These are phyloP conservation scores for Calonectria hawksworthii DNA, from an alignment of 2,329 filamentous ascomycete species.

Conservation along the genomic window DNA sequence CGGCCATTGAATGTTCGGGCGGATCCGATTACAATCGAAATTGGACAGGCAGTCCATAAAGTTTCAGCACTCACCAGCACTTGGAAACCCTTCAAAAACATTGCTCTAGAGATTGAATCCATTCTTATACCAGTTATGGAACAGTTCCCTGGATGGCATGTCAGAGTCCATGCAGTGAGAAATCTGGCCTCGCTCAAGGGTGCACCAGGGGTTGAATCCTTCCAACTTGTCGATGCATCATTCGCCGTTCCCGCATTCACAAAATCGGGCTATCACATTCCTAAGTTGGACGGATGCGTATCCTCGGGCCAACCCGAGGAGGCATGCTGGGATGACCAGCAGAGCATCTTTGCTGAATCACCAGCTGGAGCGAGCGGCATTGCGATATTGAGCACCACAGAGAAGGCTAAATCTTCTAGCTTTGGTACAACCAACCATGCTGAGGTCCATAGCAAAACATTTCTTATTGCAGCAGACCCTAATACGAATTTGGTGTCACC, in stretches of 20 bases:
- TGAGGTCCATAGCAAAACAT: background rate
- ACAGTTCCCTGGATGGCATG: constrained; percentile 44
- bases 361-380: constrained; percentile 16
- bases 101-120: constrained; percentile 33
- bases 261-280: constrained; percentile 12
- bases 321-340: background rate
- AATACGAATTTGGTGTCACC: constrained; percentile 10
- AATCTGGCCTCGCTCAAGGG: background rate
- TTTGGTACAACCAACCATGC: rapidly evolving
- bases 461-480: constrained; percentile 20
- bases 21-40: background rate
- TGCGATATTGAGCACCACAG: background rate
- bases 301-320: too few relatives aligned
- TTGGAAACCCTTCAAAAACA: constrained; percentile 43
- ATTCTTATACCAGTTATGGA: constrained; percentile 36
- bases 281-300: background rate
- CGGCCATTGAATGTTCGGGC: background rate
- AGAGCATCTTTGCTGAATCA: constrained; percentile 3
- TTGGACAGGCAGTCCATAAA: background rate
- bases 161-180: constrained; percentile 34
- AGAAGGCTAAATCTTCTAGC: too few relatives aligned
- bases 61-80: constrained; percentile 16
- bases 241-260: constrained; percentile 26
- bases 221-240: constrained; percentile 25
- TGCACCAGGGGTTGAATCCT: background rate